Base-by-base conservation (phyloP, 108 stramenopile genomes). In the Cyclotella atomus region DNA sequence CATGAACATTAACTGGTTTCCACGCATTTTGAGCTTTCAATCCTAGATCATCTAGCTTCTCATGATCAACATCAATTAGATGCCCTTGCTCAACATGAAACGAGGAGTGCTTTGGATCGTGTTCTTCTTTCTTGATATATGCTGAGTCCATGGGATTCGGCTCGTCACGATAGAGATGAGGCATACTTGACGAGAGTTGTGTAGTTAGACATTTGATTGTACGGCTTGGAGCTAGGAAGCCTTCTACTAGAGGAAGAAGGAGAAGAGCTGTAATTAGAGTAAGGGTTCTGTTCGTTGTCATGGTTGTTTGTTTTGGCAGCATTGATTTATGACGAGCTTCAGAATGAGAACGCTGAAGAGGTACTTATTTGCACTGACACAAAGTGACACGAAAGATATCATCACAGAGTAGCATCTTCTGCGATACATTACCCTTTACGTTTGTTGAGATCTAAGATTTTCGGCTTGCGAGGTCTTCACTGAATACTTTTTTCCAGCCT, bases 401-500 rank as follows among this genome's bases (percentile, higher is more conserved):
- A 19, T 61, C n/a, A n/a, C n/a, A n/a, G n/a, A n/a, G n/a, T n/a
- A n/a, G 17, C 20, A 61, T 21, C n/a, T 21, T 52, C 5, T 52
- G n/a, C n/a, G 20, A 6, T 17, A 52, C 20, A 41, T 6, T 41
- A 12, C 38, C 38, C 38, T 41, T 41, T 41, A 41, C 36, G 33
- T 23, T 61, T 34, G 17, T n/a, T 36, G n/a, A 19, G 10, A 17
- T 29, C 20, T 57, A 29, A 21, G 28, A 55, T 35, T 30, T 23
- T 19, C 61, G 77, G 9, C 59, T 55, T 2, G 94, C 91, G 24
- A 95, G 64, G 68, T 95, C 94, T 61, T 93, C 87, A 21, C 81
- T 84, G 49, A 89, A 95, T 5, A 95, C 94, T 33, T 87, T 89
- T 25, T 76, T 73, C 90, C 91, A 95, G 3, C 91, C 91, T 19